Percentiles rank a stretch among this genome's conserved stretches.
Conservation (phyloP, 176 grass and related monocot genomes). For the Eragrostis curvula region DNA sequence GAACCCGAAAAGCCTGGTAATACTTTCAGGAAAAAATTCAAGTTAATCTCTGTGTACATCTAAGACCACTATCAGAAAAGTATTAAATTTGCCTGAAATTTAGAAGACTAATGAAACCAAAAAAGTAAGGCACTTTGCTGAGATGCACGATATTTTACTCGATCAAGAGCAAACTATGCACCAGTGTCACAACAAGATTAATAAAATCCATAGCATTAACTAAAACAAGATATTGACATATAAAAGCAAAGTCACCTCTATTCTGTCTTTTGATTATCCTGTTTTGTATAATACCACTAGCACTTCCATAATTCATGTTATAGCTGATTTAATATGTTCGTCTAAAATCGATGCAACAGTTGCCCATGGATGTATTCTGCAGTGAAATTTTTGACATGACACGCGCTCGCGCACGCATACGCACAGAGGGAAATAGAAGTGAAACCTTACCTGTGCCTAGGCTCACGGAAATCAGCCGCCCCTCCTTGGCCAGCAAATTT, state of each 20-base stretch:
- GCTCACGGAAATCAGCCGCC: slow-evolving; percentile 68
- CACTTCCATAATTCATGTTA: not conserved
- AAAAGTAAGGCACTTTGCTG: not conserved
- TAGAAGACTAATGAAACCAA: slow-evolving; percentile 8
- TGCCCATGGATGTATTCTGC: not conserved
- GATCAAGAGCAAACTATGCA: not conserved
- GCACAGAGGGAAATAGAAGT: slow-evolving; percentile 17
- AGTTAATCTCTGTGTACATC: not conserved
- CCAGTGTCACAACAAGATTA: not conserved
- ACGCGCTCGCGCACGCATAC: too few species aligned
- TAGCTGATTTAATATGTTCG: slow-evolving; percentile 1
- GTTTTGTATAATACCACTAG: slow-evolving; percentile 13
- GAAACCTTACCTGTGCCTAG: slow-evolving; percentile 77
- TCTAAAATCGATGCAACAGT: not conserved
- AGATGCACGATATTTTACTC: not conserved
- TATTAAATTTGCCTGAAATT: slow-evolving; percentile 21
- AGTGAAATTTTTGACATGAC: slow-evolving; percentile 21
- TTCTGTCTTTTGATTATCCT: slow-evolving; percentile 25
- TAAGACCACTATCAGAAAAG: not conserved
- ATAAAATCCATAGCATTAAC: not conserved
- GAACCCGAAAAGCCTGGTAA: not conserved
- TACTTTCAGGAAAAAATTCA: not conserved
- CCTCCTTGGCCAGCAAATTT: slow-evolving; percentile 83
- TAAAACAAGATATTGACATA: slow-evolving; percentile 10
- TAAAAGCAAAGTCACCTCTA: not conserved